Base-by-base conservation (phyloP, 306 rosid species). In the Acmispon strigosus region DNA sequence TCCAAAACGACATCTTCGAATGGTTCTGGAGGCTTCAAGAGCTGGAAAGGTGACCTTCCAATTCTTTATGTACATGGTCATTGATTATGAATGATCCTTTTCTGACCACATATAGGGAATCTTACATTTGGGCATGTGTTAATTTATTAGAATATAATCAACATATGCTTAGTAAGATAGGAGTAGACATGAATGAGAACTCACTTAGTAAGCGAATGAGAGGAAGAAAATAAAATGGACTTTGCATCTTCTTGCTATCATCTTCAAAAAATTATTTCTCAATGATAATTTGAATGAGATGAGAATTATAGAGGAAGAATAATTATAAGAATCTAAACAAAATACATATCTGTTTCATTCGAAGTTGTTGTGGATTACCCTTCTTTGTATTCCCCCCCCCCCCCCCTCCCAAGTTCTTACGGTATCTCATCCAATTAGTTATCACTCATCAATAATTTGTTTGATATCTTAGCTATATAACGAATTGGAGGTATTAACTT, bases 1-100 rank as follows among this genome's bases (percentile, higher is more conserved):
- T 80, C 74, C 90, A 24, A 93, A 87, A 81, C 98, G 97, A 13
- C 97, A 93, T 83, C 94, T 90, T 79, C 89, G 81, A 75, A 82
- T 93, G 90, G 62, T 90, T 81, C 39, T 90, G 77, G 84, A 80
- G 44, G 97, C 96, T 80, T 84, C 85, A 10, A 80, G 85, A 79
- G 90, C 89, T 37, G 94, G 94, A 80, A 88, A 81, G 98, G 98
- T 93, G 69, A 51, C 36, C 66, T 50, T 75, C 20, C 61, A 43
- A n/a, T 36, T 43, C 49, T 42, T 52, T 72, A 18, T 72, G 49
- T 10, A 49, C 32, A 50, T 51, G 36, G 59, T 36, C 63, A 53
- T 54, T 61, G 5, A 8, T 34, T 12, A 0, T 50, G 39, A 22
- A 41, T 58, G 64, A 56, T 76, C 54, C 19, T 71, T 52, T 55